Conservation (phyloP, 2,329 filamentous ascomycete genomes). For the Microdochium nivale region DNA sequence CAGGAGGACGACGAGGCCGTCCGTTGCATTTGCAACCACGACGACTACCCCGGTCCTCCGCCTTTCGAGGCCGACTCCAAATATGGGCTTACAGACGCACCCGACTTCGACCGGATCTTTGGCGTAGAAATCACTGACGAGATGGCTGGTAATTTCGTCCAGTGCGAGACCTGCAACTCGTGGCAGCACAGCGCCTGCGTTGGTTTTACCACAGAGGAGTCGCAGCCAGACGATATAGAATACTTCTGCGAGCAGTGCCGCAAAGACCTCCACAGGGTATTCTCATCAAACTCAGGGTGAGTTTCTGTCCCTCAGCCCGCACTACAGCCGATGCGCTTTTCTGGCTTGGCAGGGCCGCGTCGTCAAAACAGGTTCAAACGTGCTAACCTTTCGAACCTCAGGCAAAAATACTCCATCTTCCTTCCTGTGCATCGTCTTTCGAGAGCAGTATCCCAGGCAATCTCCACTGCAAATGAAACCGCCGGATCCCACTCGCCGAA, state of each 20-base stretch:
- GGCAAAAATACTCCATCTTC: slow-evolving; percentile 60
- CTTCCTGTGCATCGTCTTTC: slow-evolving; percentile 49
- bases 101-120: slow-evolving; percentile 48
- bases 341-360: background rate
- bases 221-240: slow-evolving; percentile 70
- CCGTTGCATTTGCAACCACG: slow-evolving; percentile 86
- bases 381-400: slow-evolving; percentile 33
- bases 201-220: slow-evolving; percentile 88
- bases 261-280: slow-evolving; percentile 82
- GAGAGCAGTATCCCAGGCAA: slow-evolving; percentile 51
- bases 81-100: slow-evolving; percentile 44
- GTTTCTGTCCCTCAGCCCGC: slow-evolving; percentile 22
- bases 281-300: slow-evolving; percentile 76
- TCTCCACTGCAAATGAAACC: slow-evolving; percentile 57
- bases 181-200: slow-evolving; percentile 99
- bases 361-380: background rate
- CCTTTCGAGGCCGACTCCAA: slow-evolving; percentile 49
- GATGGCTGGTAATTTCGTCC: slow-evolving; percentile 89
- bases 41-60: slow-evolving; percentile 86
- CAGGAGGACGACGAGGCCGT: slow-evolving; percentile 91
- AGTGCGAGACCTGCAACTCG: slow-evolving; percentile 95
- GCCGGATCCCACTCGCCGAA: slow-evolving; percentile 37
- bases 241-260: slow-evolving; percentile 97
- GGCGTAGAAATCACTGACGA: slow-evolving; percentile 67
- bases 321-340: background rate